A percentile compares a stretch with the other conserved stretches of the same genome.
Conservation (phyloP, 2,329 filamentous ascomycete species). For the Alternaria sp. region DNA sequence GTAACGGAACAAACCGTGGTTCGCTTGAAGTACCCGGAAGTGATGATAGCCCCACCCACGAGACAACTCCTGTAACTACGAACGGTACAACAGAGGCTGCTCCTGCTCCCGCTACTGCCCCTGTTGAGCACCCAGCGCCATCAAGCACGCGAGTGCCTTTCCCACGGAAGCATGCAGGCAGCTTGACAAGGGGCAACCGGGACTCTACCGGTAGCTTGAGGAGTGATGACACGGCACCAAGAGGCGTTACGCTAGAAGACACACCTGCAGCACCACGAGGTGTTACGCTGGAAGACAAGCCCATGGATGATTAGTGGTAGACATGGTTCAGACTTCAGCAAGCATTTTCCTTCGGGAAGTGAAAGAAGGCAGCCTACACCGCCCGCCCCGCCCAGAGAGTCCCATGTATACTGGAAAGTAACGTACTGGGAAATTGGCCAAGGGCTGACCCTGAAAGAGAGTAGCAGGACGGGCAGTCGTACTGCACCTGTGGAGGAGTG, state of each 20-base stretch:
- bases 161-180: conserved; percentile 47
- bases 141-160: conserved; percentile 48
- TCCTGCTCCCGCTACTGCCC: conserved; percentile 19
- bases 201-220: conserved; percentile 53
- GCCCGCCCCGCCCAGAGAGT: conserved; percentile 4
- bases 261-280: conserved; percentile 56
- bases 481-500: conserved; percentile 8
- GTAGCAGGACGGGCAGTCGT: conserved; percentile 5
- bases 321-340: conserved; percentile 16
- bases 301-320: conserved; percentile 74
- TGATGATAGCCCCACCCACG: conserved; percentile 55
- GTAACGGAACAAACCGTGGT: conserved; percentile 63
- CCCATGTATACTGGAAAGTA: conserved; percentile 8
- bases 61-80: conserved; percentile 40
- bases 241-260: conserved; percentile 75
- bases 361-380: conserved; percentile 3
- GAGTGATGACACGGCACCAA: conserved; percentile 55
- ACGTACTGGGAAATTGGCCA: neutral
- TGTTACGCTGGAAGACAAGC: conserved; percentile 76
- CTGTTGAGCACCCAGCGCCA: conserved; percentile 43
- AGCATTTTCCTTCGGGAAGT: conserved; percentile 10
- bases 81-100: conserved; percentile 49
- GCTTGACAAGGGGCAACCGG: conserved; percentile 46
- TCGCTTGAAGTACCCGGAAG: conserved; percentile 84
- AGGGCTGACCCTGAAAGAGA: conserved; percentile 5